These are phyloP conservation scores for Paraphaeosphaeria minitans DNA, from an alignment of 2,329 filamentous ascomycete genomes.

Conservation along the genomic window DNA sequence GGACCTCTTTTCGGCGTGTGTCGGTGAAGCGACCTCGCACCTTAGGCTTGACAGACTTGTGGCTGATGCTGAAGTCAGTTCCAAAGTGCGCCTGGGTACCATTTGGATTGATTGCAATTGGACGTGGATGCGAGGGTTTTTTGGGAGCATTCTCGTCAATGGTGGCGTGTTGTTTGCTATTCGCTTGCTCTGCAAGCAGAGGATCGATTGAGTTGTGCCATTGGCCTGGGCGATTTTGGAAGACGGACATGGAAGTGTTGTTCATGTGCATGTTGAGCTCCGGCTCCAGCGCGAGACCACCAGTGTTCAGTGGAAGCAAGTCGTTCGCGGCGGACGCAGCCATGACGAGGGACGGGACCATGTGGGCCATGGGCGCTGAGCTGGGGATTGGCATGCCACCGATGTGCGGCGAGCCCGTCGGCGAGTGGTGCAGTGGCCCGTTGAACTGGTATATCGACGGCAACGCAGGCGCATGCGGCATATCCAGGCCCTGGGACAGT, in stretches of 20 bases:
- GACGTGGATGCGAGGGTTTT: conserved; percentile 35
- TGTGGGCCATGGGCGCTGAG: conserved; percentile 38
- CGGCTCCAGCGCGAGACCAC: conserved; percentile 41
- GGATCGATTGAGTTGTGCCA: conserved; percentile 44
- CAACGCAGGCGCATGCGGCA: conserved; percentile 40
- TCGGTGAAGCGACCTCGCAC: conserved; percentile 63
- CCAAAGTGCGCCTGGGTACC: conserved; percentile 44
- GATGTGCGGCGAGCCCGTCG: conserved; percentile 42
- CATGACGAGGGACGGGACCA: conserved; percentile 47
- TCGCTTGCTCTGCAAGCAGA: conserved; percentile 41
- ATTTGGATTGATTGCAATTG: conserved; percentile 47
- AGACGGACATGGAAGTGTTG: conserved; percentile 39
- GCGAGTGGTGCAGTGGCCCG: conserved; percentile 43
- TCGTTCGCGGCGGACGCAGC: conserved; percentile 49
- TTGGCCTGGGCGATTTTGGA: conserved; percentile 37
- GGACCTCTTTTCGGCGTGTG: conserved; percentile 62
- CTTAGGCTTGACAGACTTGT: conserved; percentile 51
- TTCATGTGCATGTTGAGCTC: conserved; percentile 40
- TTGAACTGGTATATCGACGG: conserved; percentile 48
- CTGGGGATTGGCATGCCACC: conserved; percentile 35
- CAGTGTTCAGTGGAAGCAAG: conserved; percentile 43
- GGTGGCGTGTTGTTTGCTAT: conserved; percentile 28
- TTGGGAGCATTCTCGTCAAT: conserved; percentile 31
- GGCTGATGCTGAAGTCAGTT: conserved; percentile 47
- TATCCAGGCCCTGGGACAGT: conserved; percentile 39